These are phyloP conservation scores for Umbelopsis sp. DNA, from an alignment of 192 early-diverging fungal species.

Conservation along the genomic window DNA sequence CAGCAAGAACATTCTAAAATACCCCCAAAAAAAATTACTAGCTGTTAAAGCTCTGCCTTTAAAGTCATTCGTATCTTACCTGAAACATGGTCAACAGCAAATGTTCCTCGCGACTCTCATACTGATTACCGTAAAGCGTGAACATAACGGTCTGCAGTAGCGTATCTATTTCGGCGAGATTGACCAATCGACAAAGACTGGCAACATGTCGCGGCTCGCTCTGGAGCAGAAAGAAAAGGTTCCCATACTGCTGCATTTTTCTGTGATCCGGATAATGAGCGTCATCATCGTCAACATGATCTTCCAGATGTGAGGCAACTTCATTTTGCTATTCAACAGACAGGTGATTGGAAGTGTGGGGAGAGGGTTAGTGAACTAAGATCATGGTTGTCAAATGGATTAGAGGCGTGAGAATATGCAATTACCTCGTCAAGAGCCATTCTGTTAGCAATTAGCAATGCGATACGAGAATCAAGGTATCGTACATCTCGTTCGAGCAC, in stretches of 20 bases:
- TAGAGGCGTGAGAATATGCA: neutral
- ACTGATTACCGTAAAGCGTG: conserved; percentile 95
- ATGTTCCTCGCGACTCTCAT: conserved; percentile 95
- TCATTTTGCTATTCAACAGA: conserved; percentile 66
- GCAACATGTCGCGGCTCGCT: conserved; percentile 92
- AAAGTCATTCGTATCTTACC: conserved; percentile 41
- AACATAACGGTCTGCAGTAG: conserved; percentile 96
- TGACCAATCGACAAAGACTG: conserved; percentile 79
- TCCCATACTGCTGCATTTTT: conserved; percentile 86
- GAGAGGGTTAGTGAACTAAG: neutral
- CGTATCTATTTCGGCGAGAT: conserved; percentile 89
- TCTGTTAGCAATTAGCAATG: conserved; percentile 90
- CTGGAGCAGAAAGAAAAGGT: conserved; percentile 92
- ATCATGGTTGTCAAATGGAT: neutral
- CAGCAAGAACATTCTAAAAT: conserved; percentile 73
- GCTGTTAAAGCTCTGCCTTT: neutral
- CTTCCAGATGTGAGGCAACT: conserved; percentile 75
- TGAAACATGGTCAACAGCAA: conserved; percentile 96
- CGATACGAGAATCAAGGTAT: conserved; percentile 91
- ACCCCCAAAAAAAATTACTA: conserved; percentile 15
- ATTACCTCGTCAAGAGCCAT: conserved; percentile 90
- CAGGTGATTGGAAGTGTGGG: neutral
- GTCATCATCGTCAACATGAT: conserved; percentile 45
- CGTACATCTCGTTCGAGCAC: conserved; percentile 92
- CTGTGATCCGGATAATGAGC: conserved; percentile 76